Evolutionary conservation across 140 eudicot species (phyloP), one percentile per base, ranked within the genome.

Genomic region (Cichorium intybus): DNA sequence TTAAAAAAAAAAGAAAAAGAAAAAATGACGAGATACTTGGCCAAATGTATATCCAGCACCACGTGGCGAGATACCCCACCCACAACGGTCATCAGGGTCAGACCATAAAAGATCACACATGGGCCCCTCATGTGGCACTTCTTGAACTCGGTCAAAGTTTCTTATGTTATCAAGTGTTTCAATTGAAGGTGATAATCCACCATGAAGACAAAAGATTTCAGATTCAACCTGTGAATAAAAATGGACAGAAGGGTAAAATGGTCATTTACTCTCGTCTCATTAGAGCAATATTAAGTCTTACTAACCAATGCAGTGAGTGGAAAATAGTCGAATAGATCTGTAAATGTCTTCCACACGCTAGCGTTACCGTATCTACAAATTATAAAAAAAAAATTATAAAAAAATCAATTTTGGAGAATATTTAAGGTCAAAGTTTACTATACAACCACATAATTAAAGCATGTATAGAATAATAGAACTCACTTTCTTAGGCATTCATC

Each of bases 81-180:
- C 98, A 34, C 96, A 84, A 34, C 97, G 96, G 67, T 91, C 97
- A 69, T 91, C 97, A 67, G 97, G 97, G 58, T 87, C 97, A 28
- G 96, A 91, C 97, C 97, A 91, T 67, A 92, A 64, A 71, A 91
- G 96, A 64, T 91, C 97, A 75, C 97, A 91, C 97, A 91, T 91
- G 69, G 97, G 88, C 10, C 97, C 97, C 79, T 90, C 97, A 11
- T 91, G 97, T 10, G 97, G 97, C 55, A 91, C 97, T 77, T 91
- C 97, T 87, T 91, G 97, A 63, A 91, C 95, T 41, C 97, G 95
- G 17, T 91, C 97, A 56, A 91, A 87, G 62, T 85, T 87, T n/a
- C 97, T 81, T 47, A 91, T 87, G 54, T 79, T 83, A 56, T 91
- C 97, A 43, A 91, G 96, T 15, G 91, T 91, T 72, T 85, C 97